phyloP scores from a whole-genome alignment of 1,139 yeast species.

The Debaryomycetaceae sp. region DNA sequence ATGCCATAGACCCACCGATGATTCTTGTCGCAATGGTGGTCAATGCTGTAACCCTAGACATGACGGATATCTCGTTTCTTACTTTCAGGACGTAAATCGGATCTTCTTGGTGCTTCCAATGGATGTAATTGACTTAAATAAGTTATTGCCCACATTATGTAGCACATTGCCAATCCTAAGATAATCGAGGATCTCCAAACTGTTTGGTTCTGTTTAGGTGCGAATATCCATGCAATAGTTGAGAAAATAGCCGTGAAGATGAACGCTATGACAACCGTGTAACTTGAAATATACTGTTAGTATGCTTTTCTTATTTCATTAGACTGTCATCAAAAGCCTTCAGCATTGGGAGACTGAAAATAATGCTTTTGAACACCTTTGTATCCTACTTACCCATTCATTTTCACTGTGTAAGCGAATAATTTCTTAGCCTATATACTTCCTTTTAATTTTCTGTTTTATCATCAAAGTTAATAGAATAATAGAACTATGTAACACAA shows the following conservation, averaged over 20 bases:
- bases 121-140: slow-evolving; percentile 79
- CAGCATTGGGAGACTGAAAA: background rate
- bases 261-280: slow-evolving; percentile 69
- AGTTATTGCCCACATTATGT: slow-evolving; percentile 93
- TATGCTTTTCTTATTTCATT: slow-evolving; percentile 10
- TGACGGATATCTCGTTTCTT: background rate
- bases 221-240: slow-evolving; percentile 60
- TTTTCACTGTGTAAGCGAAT: slow-evolving; percentile 1
- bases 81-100: slow-evolving; percentile 73
- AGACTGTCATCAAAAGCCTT: slow-evolving; percentile 3
- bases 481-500: background rate
- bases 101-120: slow-evolving; percentile 74
- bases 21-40: background rate
- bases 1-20: background rate
- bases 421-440: background rate
- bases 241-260: slow-evolving; percentile 58
- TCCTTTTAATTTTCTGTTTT: background rate
- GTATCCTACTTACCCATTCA: slow-evolving; percentile 30
- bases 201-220: slow-evolving; percentile 57
- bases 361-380: background rate
- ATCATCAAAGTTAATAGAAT: background rate
- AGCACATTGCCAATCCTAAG: slow-evolving; percentile 82
- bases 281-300: slow-evolving; percentile 37
- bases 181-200: slow-evolving; percentile 92
- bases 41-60: background rate